Base-by-base conservation (phyloP, 2,329 filamentous ascomycete species). In the Alternaria angustiovoidea region DNA sequence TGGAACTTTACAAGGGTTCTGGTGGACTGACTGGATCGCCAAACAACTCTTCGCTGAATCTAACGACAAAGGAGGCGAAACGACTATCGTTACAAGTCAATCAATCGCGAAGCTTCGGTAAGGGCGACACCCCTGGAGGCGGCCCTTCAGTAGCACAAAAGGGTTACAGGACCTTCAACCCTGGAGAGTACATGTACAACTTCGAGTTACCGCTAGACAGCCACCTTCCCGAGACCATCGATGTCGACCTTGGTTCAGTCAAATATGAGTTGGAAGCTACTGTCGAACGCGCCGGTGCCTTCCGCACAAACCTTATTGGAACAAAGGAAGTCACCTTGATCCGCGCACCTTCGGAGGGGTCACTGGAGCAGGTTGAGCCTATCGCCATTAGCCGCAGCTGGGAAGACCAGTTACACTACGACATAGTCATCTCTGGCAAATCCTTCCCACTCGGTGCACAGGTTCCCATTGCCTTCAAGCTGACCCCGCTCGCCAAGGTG, bases 391-490 rank as follows among this genome's bases (percentile, higher is more conserved):
- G 91, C 65, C 86, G 94, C 20, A 93, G 92, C 63, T 97, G 94
- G 94, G 94, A 97, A 75, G 93, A 97, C 68, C 94, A 97, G 73
- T 83, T 97, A 32, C 93, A 96, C 73, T 97, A 97, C 80, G 94
- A 97, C 72, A 97, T 97, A 68, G 90, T 97, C 75, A 96, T 97
- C 55, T 97, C 93, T 1, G 94, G 94, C 55, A 97, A 97, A 83
- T 96, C 93, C 0, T 97, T 97, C 61, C 92, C 94, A 0, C 86
- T 97, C 20, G 94, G 94, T 16, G 87, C 91, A 39, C 91, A 91
- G 70, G 92, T 97, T 16, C 94, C 94, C 1, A 95, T 97, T 60
- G 93, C 93, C 1, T 96, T 97, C 83, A 97, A 96, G 78, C 84
- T 97, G 66, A 97, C 93, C 0, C 94, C 94, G 0, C 81, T 97